Percentiles rank a stretch among this genome's conserved stretches.
Evolutionary conservation across 2,329 filamentous ascomycete genomes (phyloP).

Genomic region (Neonectria neomacrospora): DNA sequence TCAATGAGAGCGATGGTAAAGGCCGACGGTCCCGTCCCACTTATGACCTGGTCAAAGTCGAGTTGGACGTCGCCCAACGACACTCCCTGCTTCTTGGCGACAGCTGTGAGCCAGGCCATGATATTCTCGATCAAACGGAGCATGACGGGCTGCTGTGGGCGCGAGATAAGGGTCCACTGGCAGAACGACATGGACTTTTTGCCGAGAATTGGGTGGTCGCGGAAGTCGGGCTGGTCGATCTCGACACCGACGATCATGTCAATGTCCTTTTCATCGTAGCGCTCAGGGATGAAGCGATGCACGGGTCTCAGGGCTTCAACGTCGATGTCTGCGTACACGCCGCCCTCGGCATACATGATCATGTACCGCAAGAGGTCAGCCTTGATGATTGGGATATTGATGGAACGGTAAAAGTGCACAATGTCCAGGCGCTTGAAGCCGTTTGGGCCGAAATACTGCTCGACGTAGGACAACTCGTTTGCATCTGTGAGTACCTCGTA

Average conservation of each 20-base stretch:
- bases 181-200: slow-evolving; percentile 77
- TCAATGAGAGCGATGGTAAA: slow-evolving; percentile 73
- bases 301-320: slow-evolving; percentile 51
- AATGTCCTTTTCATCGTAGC: slow-evolving; percentile 71
- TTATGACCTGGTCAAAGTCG: slow-evolving; percentile 78
- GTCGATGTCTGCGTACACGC: slow-evolving; percentile 72
- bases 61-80: slow-evolving; percentile 70
- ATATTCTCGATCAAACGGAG: slow-evolving; percentile 75
- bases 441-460: slow-evolving; percentile 72
- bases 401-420: slow-evolving; percentile 67
- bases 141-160: slow-evolving; percentile 75
- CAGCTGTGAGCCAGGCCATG: slow-evolving; percentile 70
- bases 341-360: slow-evolving; percentile 79
- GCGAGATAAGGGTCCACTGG: slow-evolving; percentile 80
- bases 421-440: slow-evolving; percentile 76
- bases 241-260: slow-evolving; percentile 78
- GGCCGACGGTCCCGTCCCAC: slow-evolving; percentile 76
- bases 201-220: slow-evolving; percentile 72
- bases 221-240: slow-evolving; percentile 75
- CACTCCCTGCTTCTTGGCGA: slow-evolving; percentile 68
- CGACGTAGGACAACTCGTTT: slow-evolving; percentile 75
- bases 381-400: slow-evolving; percentile 72
- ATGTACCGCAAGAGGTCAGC: slow-evolving; percentile 76
- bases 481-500: slow-evolving; percentile 77
- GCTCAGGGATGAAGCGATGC: slow-evolving; percentile 56